Conservation (phyloP, 2,329 filamentous ascomycete genomes). For the Microascus cirrosus region DNA sequence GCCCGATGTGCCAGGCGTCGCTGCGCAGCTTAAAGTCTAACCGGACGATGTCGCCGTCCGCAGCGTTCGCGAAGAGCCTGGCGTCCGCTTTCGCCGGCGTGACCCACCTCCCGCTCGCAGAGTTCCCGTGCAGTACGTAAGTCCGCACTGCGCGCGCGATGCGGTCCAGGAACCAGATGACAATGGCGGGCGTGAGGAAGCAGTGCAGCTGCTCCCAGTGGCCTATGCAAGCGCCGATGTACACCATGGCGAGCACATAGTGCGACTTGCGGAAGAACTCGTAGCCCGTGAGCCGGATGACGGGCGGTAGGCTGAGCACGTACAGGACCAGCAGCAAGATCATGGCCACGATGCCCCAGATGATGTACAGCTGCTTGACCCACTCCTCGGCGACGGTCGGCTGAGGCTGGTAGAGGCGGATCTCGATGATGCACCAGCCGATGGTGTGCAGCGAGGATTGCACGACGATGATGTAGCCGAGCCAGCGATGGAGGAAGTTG, state of each 20-base stretch:
- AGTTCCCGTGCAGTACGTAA: slow-evolving; percentile 48
- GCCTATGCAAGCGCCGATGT: slow-evolving; percentile 64
- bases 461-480: slow-evolving; percentile 60
- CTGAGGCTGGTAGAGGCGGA: slow-evolving; percentile 59
- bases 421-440: slow-evolving; percentile 58
- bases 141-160: slow-evolving; percentile 46
- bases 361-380: slow-evolving; percentile 55
- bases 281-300: slow-evolving; percentile 58
- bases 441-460: slow-evolving; percentile 61
- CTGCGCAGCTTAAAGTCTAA: slow-evolving; percentile 55
- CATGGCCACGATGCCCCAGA: slow-evolving; percentile 64
- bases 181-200: slow-evolving; percentile 56
- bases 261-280: slow-evolving; percentile 69
- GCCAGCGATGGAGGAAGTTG: slow-evolving; percentile 69
- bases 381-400: slow-evolving; percentile 45
- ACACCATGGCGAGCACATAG: slow-evolving; percentile 62
- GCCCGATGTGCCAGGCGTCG: slow-evolving; percentile 51
- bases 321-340: slow-evolving; percentile 50
- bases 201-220: slow-evolving; percentile 61
- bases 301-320: slow-evolving; percentile 42
- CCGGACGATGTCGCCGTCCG: slow-evolving; percentile 51
- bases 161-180: slow-evolving; percentile 56
- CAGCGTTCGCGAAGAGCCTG: slow-evolving; percentile 39
- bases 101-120: slow-evolving; percentile 19
- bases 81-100: slow-evolving; percentile 17